Conservation (phyloP, 129 eudicot genomes). For the Deinandra increscens region DNA sequence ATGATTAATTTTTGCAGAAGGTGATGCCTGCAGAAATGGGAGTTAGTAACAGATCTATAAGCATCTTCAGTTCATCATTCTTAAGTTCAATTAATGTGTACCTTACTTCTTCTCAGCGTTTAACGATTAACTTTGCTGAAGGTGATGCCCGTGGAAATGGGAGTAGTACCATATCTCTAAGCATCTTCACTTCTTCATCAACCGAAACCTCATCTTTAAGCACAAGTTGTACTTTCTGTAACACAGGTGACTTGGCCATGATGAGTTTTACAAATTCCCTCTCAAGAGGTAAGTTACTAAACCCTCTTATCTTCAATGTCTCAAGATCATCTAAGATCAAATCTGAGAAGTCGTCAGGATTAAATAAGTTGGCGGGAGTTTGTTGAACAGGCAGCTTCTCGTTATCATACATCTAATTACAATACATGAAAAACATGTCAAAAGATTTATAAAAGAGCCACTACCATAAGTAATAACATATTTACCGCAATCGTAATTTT, state of each 20-base stretch:
- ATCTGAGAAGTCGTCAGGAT: not conserved
- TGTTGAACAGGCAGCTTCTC: not conserved
- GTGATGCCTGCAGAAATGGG: too few relatives aligned
- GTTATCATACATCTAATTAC: not conserved
- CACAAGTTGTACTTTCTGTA: not conserved
- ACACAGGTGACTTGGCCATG: slow-evolving; percentile 19
- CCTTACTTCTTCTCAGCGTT: too few relatives aligned
- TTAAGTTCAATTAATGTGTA: too few relatives aligned
- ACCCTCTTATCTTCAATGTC: not conserved
- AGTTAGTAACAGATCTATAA: too few relatives aligned
- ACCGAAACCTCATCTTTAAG: not conserved
- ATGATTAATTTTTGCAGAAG: too few relatives aligned
- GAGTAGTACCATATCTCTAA: not conserved
- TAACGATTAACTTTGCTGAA: too few relatives aligned
- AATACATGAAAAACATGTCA: not conserved
- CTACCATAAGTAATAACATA: not conserved
- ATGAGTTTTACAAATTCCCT: slow-evolving; percentile 22
- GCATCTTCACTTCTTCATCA: slow-evolving; percentile 16
- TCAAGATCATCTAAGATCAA: slow-evolving; percentile 1
- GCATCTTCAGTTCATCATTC: too few relatives aligned
- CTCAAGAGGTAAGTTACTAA: not conserved
- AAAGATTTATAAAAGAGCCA: not conserved
- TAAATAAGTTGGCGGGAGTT: not conserved
- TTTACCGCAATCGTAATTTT: not conserved
- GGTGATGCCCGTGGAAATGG: not conserved